These are phyloP conservation scores for Plasmodium relictum DNA, from an alignment of 169 alveolate genomes.

Conservation along the genomic window DNA sequence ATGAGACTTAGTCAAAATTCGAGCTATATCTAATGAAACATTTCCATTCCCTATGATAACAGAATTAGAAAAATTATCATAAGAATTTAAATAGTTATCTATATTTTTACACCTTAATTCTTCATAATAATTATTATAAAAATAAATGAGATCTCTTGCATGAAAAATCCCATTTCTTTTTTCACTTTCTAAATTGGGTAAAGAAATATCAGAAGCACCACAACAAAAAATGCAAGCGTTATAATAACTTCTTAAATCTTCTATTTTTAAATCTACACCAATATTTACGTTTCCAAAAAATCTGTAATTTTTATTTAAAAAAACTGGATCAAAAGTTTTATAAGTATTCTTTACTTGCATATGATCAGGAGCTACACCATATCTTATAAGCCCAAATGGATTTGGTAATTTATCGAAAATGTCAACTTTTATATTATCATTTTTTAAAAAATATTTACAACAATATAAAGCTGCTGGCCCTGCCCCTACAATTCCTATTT, in stretches of 20 bases:
- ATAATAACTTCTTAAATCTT: constrained; percentile 78
- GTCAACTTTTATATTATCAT: constrained; percentile 84
- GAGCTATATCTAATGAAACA: constrained; percentile 89
- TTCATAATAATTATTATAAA: constrained; percentile 38
- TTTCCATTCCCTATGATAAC: constrained; percentile 91
- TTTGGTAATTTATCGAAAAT: constrained; percentile 87
- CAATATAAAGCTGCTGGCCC: constrained; percentile 93
- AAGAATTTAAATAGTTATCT: constrained; percentile 46
- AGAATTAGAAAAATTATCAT: constrained; percentile 43
- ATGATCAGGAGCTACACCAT: constrained; percentile 93
- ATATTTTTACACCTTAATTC: constrained; percentile 42
- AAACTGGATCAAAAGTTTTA: constrained; percentile 79
- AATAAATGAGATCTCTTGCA: constrained; percentile 42
- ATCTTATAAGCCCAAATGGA: constrained; percentile 89
- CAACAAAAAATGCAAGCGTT: constrained; percentile 83
- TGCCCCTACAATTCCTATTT: constrained; percentile 88
- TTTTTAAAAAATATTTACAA: constrained; percentile 83
- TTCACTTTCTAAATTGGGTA: background rate
- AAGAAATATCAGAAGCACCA: constrained; percentile 86
- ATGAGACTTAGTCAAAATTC: constrained; percentile 79
- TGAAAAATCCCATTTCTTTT: constrained; percentile 25
- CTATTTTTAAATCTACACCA: constrained; percentile 78
- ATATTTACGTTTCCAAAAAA: constrained; percentile 88
- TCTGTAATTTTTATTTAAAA: constrained; percentile 76
- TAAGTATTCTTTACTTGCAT: constrained; percentile 81